Conservation (phyloP, 2,329 filamentous ascomycete genomes). For the Stemphylium vesicarium region DNA sequence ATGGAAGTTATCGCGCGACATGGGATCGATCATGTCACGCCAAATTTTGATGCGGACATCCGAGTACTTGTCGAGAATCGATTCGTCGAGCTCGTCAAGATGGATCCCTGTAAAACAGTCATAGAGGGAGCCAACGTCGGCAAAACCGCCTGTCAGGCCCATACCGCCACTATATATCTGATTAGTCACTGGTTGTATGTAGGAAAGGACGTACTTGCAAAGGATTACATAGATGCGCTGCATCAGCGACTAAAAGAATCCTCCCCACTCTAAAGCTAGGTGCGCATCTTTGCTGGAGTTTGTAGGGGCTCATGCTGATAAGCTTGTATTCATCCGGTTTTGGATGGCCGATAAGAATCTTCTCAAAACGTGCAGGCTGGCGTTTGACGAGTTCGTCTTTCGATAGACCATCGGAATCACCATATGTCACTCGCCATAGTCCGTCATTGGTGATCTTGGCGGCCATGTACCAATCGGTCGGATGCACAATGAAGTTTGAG, state of each 20-base stretch:
- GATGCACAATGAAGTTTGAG: conserved; percentile 67
- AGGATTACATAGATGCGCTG: conserved; percentile 64
- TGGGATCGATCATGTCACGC: conserved; percentile 45
- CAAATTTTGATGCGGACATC: conserved; percentile 43
- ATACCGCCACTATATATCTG: conserved; percentile 58
- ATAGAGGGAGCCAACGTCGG: conserved; percentile 67
- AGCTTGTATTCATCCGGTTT: conserved; percentile 64
- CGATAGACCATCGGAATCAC: conserved; percentile 61
- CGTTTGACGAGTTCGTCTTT: conserved; percentile 61
- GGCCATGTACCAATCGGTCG: conserved; percentile 68
- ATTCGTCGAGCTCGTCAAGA: conserved; percentile 41
- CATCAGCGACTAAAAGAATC: conserved; percentile 65
- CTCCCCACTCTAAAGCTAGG: conserved; percentile 64
- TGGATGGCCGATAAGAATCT: conserved; percentile 66
- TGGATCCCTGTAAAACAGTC: conserved; percentile 60
- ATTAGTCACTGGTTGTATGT: conserved; percentile 1
- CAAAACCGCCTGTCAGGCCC: conserved; percentile 68
- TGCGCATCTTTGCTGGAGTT: conserved; percentile 67
- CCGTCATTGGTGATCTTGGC: conserved; percentile 65
- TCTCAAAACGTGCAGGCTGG: conserved; percentile 62
- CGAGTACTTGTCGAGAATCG: conserved; percentile 45
- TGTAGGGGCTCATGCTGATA: conserved; percentile 65
- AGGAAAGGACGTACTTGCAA: conserved; percentile 39
- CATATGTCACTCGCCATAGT: conserved; percentile 69
- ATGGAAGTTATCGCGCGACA: conserved; percentile 51